Base-by-base conservation (phyloP, 2,329 filamentous ascomycete species). In the Aspergillus sergii region DNA sequence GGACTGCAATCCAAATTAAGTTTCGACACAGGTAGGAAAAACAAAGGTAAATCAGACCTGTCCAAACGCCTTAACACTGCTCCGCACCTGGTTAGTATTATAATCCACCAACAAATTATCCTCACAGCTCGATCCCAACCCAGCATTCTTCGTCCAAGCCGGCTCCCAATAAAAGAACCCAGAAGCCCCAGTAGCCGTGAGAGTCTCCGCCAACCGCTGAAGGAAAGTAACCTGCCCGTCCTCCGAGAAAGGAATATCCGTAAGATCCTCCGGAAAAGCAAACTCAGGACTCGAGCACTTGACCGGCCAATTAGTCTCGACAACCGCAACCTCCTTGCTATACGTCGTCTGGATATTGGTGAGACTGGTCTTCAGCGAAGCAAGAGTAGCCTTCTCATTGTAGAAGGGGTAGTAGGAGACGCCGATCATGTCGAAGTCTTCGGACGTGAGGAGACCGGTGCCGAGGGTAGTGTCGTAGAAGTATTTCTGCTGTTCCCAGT, bases 321-420 rank as follows among this genome's bases (percentile, higher is more conserved):
- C 88, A 4, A 93, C 86, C n/a, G 89, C 79, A 7, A 92, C 78
- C 45, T 87, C 81, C 76, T 92, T 92, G 10, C 82, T 83, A 80
- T 87, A 92, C 4, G 80, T 84, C 48, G 75, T 81, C 14, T 84
- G 85, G 81, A 92, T 84, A 61, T 87, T 88, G 5, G 72, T 80
- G 62, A 92, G 72, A 19, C 82, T 85, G 0, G 79, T 79, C 69
- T 84, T 81, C 39, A 92, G 81, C 11, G 81, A 80, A 0, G 84
- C 76, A 0, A 92, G 81, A 0, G 86, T 89, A 0, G 89, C 89
- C 1, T 72, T 79, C 0, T 80, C 73, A 71, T 83, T 85, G 76
- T 90, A 92, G 76, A 91, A 92, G 0, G 90, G 90, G 71, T 93
- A 92, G 78, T 88, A 92, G 0, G 86, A 89, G 0, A 93, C 85